Evolutionary conservation across 2,329 filamentous ascomycete species (phyloP).

Genomic region (Fusarium continuum): DNA sequence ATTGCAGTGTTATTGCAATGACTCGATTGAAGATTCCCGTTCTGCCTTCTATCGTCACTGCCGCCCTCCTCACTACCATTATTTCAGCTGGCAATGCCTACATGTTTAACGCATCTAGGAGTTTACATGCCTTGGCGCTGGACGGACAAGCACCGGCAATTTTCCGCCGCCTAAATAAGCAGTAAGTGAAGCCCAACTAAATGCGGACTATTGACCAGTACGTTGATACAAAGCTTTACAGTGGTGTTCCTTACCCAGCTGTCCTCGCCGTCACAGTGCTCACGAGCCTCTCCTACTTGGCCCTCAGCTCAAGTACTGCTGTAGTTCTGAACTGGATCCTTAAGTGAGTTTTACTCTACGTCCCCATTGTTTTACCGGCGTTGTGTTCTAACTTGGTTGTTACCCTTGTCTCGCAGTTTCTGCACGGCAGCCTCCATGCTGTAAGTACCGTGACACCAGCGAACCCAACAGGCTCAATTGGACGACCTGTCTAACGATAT

Average conservation of each 20-base stretch:
- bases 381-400: neutral
- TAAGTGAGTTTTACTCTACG: neutral
- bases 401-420: neutral
- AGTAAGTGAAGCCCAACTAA: neutral
- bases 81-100: constrained; percentile 5
- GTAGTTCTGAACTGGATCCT: neutral
- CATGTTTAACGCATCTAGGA: neutral
- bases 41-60: constrained; percentile 7
- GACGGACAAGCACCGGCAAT: neutral
- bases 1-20: neutral
- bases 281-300: neutral
- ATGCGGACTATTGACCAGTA: neutral
- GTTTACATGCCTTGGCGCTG: neutral
- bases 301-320: neutral
- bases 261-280: neutral
- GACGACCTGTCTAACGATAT: neutral
- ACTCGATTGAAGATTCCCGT: neutral
- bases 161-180: neutral
- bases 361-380: rapidly evolving
- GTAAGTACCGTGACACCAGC: neutral
- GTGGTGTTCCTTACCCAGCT: neutral
- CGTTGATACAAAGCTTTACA: neutral
- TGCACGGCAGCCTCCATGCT: neutral
- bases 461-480: no score
- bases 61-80: neutral